Base-by-base conservation (phyloP, 352 stramenopile genomes). In the Phytophthora pisi region DNA sequence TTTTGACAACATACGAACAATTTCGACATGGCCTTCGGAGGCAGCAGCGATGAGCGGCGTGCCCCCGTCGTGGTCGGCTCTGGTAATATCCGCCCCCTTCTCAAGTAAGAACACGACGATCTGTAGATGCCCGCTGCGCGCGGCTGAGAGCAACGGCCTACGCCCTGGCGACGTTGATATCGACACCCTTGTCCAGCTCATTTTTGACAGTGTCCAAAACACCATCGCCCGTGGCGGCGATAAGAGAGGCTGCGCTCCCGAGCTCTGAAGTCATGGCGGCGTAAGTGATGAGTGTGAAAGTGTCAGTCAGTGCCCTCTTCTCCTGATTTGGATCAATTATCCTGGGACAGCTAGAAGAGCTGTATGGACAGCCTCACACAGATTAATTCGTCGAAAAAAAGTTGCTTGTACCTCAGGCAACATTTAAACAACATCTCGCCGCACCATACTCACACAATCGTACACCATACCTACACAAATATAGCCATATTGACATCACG, bases 1-100 rank as follows among this genome's bases (percentile, higher is more conserved):
- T 49, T 18, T 49, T 49, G 34, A 42, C 34, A 42, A 10, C 34
- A 42, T 5, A 3, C 16, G n/a, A 26, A 64, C 50, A 4, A 70
- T 28, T 16, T 57, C 46, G 13, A 53, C 8, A 31, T 64, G 46
- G 1, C 47, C 47, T 50, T 30, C 47, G n/a, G 9, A 5, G 4
- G 57, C 46, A 20, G 57, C 57, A 11, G 36, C 15, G 34, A 51
- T 42, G n/a, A 64, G 31, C 10, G 57, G 45, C 2, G 57, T 57
- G 16, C 36, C 26, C 5, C 30, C 46, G 2, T 57, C 20, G 5
- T 30, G 6, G 20, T 57, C 38, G 5, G 20, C 9, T n/a, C 16
- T 7, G 8, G 40, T 43, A 4, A 55, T 24, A 23, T 58, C 52
- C 9, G 34, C 52, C 52, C 34, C 34, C 9, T 49, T 58, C 3